These are phyloP conservation scores for Auxenochlorella pyrenoidosa DNA, from an alignment of 139 green algal species.

Conservation along the genomic window DNA sequence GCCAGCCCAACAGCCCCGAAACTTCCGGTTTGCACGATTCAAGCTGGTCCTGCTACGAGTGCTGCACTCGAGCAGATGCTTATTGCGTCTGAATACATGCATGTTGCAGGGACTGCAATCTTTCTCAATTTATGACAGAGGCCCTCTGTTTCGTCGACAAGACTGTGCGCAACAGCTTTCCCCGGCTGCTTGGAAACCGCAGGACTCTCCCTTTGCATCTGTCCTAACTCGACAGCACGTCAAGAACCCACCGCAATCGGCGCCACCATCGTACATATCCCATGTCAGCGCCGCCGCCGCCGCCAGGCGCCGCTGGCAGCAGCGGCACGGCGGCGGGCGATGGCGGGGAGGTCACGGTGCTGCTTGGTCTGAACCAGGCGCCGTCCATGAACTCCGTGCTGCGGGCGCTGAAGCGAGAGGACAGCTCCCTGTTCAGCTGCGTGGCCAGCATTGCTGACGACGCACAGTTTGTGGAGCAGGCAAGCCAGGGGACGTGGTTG, in stretches of 20 bases:
- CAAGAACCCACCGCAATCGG: neutral
- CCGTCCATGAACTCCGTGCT: slow-evolving; percentile 53
- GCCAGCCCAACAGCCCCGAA: neutral
- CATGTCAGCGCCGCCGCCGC: neutral
- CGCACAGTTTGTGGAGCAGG: slow-evolving; percentile 77
- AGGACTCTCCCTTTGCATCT: no score
- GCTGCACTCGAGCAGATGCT: no score
- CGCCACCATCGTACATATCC: no score
- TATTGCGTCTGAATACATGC: no score
- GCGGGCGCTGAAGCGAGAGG: slow-evolving; percentile 63
- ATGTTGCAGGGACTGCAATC: neutral
- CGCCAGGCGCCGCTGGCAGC: neutral
- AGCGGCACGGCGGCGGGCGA: neutral
- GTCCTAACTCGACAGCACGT: neutral
- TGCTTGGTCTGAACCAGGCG: slow-evolving; percentile 22
- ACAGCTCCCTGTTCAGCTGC: slow-evolving; percentile 82
- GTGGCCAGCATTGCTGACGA: slow-evolving; percentile 78
- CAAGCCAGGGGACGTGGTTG: neutral
- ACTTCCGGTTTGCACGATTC: neutral
- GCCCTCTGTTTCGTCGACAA: no score
- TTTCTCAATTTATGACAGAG: no score
- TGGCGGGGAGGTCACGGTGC: neutral
- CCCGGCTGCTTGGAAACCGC: no score
- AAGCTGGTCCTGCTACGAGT: neutral
- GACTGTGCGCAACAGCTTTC: no score